A percentile compares a stretch with the other conserved stretches of the same genome.
Evolutionary conservation across 140 eudicot species (phyloP).

Genomic region (Oenanthe javanica): DNA sequence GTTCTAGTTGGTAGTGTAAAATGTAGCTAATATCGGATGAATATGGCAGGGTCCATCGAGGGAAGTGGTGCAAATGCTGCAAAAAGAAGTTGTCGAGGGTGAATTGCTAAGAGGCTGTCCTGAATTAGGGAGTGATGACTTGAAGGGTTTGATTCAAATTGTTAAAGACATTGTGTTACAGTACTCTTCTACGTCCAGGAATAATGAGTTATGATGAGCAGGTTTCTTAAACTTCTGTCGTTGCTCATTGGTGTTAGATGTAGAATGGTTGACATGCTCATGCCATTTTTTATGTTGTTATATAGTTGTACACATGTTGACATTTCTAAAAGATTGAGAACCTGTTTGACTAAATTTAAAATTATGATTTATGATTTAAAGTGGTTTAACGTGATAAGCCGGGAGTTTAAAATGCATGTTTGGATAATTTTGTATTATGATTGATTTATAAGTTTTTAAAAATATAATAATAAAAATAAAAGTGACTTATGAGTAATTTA

Average conservation of each 20-base stretch:
- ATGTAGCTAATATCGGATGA: conserved; percentile 6
- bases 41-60: conserved; percentile 66
- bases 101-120: conserved; percentile 66
- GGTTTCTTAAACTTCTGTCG: neutral
- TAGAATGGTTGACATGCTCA: neutral
- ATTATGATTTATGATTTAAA: too few relatives aligned
- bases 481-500: too few relatives aligned
- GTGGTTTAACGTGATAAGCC: too few relatives aligned
- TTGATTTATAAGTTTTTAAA: too few relatives aligned
- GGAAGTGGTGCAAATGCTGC: conserved; percentile 48
- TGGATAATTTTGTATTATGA: too few relatives aligned
- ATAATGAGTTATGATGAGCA: conserved; percentile 46
- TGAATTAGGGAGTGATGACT: conserved; percentile 62
- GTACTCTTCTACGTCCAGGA: conserved; percentile 26
- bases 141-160: conserved; percentile 54
- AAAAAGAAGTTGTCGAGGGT: conserved; percentile 62
- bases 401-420: too few relatives aligned
- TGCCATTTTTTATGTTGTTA: neutral
- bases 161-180: conserved; percentile 51
- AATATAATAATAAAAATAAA: too few relatives aligned
- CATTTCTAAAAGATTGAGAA: too few relatives aligned
- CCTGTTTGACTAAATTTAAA: too few relatives aligned
- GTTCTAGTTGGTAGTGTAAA: neutral
- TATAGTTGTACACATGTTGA: neutral
- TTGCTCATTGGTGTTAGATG: neutral